Evolutionary conservation across 495 filamentous ascomycete species (phyloP).

Genomic region (Acidiella bohemica): DNA sequence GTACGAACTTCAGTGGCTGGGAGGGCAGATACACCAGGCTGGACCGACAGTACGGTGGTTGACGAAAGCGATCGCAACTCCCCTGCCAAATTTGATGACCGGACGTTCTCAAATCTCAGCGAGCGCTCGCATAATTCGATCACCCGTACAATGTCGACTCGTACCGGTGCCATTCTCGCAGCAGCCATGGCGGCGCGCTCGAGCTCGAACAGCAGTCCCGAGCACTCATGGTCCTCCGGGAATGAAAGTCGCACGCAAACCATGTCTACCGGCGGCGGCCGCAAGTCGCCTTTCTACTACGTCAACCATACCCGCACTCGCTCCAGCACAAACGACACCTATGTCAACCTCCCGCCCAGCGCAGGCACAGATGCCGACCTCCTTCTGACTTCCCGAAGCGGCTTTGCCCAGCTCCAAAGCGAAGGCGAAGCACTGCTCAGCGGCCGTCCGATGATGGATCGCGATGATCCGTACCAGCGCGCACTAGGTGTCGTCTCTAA

Average conservation of each 20-base stretch:
- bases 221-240: not conserved
- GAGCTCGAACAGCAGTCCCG: constrained; percentile 4
- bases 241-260: constrained; percentile 6
- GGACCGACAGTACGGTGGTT: no score
- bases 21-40: no score
- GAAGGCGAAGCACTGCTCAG: constrained; percentile 53
- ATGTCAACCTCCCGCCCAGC: constrained; percentile 5
- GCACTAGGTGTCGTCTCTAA: constrained; percentile 10
- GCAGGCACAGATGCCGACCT: constrained; percentile 36
- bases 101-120: constrained; percentile 45
- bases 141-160: constrained; percentile 27
- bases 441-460: constrained; percentile 23
- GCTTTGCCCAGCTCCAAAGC: constrained; percentile 43
- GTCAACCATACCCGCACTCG: constrained; percentile 13
- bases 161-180: constrained; percentile 20
- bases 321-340: constrained; percentile 13
- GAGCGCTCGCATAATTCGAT: constrained; percentile 30
- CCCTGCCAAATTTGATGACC: constrained; percentile 37
- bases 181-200: constrained; percentile 3
- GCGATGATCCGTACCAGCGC: constrained; percentile 17
- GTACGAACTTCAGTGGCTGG: no score
- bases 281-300: constrained; percentile 11
- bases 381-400: constrained; percentile 54
- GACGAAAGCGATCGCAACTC: constrained; percentile 28
- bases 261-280: constrained; percentile 10